A percentile compares a stretch with the other conserved stretches of the same genome.
These are phyloP conservation scores for Viola pubescens DNA, from an alignment of 441 rosid genomes.

Conservation along the genomic window DNA sequence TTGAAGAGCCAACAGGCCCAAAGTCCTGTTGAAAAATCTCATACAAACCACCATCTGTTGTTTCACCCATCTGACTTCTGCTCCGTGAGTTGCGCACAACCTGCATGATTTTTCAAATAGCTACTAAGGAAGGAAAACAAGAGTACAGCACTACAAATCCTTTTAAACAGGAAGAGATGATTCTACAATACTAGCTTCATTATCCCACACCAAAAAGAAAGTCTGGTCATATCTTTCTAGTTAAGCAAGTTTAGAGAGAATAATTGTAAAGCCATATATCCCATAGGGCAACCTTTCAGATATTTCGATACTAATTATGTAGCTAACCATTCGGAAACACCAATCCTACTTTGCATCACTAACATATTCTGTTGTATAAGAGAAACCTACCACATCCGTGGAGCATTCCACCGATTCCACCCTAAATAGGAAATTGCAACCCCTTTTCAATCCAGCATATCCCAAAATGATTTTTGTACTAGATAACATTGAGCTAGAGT, in stretches of 20 bases:
- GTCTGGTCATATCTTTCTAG: no score
- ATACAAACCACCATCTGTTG: slow-evolving; percentile 92
- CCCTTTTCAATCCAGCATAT: background rate
- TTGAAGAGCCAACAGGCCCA: slow-evolving; percentile 85
- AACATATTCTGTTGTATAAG: background rate
- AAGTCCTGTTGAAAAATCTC: slow-evolving; percentile 96
- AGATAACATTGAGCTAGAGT: background rate
- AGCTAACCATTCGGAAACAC: background rate
- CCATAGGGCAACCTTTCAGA: no score
- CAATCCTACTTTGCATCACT: background rate
- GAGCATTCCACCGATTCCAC: background rate
- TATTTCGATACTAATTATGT: background rate
- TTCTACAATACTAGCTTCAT: background rate
- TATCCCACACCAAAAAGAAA: background rate
- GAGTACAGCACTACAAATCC: background rate
- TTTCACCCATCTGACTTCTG: slow-evolving; percentile 99
- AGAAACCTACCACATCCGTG: no score
- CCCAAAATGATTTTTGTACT: background rate
- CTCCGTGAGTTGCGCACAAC: slow-evolving; percentile 92
- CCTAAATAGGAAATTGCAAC: background rate
- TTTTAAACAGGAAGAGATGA: background rate
- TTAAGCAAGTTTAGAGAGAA: no score
- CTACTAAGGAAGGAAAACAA: background rate
- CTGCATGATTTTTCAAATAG: slow-evolving; percentile 24
- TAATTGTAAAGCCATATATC: no score